Conservation (phyloP, 805 yeast species). For the Wickerhamiella qilinensis region DNA sequence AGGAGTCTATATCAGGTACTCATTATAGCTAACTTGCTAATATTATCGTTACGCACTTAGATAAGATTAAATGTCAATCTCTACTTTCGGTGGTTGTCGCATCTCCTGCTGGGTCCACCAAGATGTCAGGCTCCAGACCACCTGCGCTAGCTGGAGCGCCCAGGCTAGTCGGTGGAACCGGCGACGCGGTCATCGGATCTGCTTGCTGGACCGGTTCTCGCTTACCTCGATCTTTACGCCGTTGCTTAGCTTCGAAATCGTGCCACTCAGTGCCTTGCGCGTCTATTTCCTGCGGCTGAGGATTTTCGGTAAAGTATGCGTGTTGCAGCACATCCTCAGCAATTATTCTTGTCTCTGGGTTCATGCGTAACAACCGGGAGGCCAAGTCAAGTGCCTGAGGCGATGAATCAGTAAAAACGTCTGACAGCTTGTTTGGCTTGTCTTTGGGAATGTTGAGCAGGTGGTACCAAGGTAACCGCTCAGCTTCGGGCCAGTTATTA, state of each 20-base stretch:
- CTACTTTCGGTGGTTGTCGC: neutral
- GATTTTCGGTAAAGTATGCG: slow-evolving; percentile 55
- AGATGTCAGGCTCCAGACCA: too few species aligned
- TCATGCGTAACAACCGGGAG: slow-evolving; percentile 38
- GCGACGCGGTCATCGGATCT: too few species aligned
- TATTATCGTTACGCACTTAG: too few species aligned
- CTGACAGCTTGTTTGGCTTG: neutral
- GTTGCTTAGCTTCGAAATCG: slow-evolving; percentile 84
- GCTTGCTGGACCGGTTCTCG: too few species aligned
- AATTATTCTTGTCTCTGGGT: slow-evolving; percentile 51
- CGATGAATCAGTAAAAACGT: slow-evolving; percentile 28
- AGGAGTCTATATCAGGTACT: neutral
- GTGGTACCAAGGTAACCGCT: slow-evolving; percentile 82
- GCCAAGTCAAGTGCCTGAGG: slow-evolving; percentile 45
- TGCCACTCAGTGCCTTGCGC: slow-evolving; percentile 71
- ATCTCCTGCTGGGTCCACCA: slow-evolving; percentile 14
- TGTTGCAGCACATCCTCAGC: slow-evolving; percentile 59
- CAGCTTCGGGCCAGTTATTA: slow-evolving; percentile 64
- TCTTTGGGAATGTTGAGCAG: slow-evolving; percentile 47
- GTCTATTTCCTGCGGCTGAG: slow-evolving; percentile 45
- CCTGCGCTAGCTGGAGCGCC: too few species aligned
- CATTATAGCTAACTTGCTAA: too few species aligned
- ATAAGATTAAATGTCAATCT: too few species aligned
- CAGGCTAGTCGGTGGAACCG: too few species aligned
- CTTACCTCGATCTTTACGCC: slow-evolving; percentile 33